Evolutionary conservation across 208 protist genomes (phyloP).

Genomic region (Trichomonas vaginalis): DNA sequence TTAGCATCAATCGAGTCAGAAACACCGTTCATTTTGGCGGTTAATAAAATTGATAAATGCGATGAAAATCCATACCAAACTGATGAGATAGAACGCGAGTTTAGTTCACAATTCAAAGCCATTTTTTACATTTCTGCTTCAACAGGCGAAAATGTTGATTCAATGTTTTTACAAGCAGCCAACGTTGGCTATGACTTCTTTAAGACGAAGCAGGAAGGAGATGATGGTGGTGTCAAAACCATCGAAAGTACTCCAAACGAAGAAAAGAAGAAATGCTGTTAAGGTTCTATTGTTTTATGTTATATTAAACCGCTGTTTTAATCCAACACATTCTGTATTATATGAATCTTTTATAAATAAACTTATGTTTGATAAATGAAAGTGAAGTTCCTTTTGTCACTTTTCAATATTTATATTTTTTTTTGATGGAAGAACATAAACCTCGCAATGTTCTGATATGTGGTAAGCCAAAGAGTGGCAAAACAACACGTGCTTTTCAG

Average conservation of each 20-base stretch:
- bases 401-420: not conserved
- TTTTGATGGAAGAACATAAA: not conserved
- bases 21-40: not conserved
- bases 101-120: not conserved
- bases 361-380: no score
- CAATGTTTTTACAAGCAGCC: not conserved
- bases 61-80: not conserved
- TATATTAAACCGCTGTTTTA: no score
- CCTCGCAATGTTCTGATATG: not conserved
- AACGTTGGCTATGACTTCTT: not conserved
- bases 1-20: not conserved
- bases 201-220: not conserved
- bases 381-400: not conserved
- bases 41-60: not conserved
- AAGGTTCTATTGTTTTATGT: no score
- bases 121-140: not conserved
- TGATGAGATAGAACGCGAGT: not conserved
- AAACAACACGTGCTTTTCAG: not conserved
- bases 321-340: no score
- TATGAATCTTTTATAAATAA: no score
- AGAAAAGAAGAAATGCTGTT: not conserved
- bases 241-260: not conserved
- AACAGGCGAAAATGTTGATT: not conserved
- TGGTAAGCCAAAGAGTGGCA: not conserved
- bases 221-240: not conserved